Conservation (phyloP, 169 alveolate species). For the Babesia divergens region DNA sequence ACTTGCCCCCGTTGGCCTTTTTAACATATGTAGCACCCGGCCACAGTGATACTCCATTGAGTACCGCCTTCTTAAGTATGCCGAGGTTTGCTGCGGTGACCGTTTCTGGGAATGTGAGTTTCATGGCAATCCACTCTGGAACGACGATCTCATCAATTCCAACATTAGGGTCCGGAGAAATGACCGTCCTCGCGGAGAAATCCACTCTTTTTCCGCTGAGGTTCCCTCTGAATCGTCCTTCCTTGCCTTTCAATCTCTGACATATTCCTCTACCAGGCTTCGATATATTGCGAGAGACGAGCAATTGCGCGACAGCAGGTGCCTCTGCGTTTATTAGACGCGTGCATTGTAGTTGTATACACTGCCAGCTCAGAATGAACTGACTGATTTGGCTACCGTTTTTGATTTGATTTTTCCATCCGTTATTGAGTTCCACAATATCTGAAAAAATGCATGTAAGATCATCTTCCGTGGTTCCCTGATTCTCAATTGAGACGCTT, state of each 20-base stretch:
- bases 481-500: slow-evolving; percentile 88
- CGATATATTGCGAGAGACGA: slow-evolving; percentile 75
- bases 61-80: slow-evolving; percentile 83
- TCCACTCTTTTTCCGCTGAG: slow-evolving; percentile 99
- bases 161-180: slow-evolving; percentile 99
- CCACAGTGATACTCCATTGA: slow-evolving; percentile 91
- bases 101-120: slow-evolving; percentile 95
- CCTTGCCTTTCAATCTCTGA: slow-evolving; percentile 86
- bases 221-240: slow-evolving; percentile 98
- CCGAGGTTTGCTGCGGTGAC: slow-evolving; percentile 88
- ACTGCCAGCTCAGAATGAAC: slow-evolving; percentile 84
- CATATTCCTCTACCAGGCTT: slow-evolving; percentile 82
- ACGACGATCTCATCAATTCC: slow-evolving; percentile 95
- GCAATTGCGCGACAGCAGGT: slow-evolving; percentile 86
- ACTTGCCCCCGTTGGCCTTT: slow-evolving; percentile 74
- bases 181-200: slow-evolving; percentile 98
- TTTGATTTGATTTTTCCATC: slow-evolving; percentile 78
- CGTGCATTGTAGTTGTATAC: slow-evolving; percentile 85
- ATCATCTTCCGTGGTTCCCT: slow-evolving; percentile 93
- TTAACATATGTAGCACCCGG: slow-evolving; percentile 95
- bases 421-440: slow-evolving; percentile 82
- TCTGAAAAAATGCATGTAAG: slow-evolving; percentile 89
- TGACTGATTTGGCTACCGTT: slow-evolving; percentile 83
- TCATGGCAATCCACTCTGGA: slow-evolving; percentile 95
- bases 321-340: slow-evolving; percentile 90